Evolutionary conservation across 768 basidiomycete genomes (phyloP).

Genomic region (Dioszegia hungarica): DNA sequence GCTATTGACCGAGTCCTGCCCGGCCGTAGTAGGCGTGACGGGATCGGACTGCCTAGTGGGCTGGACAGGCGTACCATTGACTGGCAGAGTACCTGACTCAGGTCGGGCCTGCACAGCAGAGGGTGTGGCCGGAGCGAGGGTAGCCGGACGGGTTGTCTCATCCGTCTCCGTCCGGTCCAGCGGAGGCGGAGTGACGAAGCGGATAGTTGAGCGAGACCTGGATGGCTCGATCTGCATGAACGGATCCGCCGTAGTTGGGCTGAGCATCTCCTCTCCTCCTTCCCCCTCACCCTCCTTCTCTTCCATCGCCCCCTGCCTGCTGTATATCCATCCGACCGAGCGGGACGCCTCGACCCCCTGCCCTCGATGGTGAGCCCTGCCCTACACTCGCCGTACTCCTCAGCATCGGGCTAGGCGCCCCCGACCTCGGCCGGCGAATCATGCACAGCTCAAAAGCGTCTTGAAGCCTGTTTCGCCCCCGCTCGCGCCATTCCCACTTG

Average conservation of each 20-base stretch:
- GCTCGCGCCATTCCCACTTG: conserved; percentile 74
- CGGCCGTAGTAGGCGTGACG: neutral
- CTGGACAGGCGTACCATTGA: neutral
- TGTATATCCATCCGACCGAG: neutral
- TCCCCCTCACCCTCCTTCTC: neutral
- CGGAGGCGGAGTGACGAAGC: neutral
- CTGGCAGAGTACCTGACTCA: conserved; percentile 1
- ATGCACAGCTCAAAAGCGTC: conserved; percentile 79
- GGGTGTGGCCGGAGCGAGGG: neutral
- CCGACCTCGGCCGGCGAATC: conserved; percentile 33
- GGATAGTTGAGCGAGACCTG: neutral
- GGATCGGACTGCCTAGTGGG: neutral
- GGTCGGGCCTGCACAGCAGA: neutral
- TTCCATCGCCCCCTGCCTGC: neutral
- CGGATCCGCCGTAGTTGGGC: neutral
- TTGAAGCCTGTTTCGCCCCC: conserved; percentile 65
- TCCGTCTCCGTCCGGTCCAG: neutral
- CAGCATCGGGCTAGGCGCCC: neutral
- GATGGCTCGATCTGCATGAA: neutral
- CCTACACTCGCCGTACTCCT: neutral
- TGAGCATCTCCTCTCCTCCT: neutral
- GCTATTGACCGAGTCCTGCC: neutral
- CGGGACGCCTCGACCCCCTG: neutral
- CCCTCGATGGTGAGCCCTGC: neutral
- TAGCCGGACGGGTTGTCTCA: too few relatives aligned